Percentiles rank a stretch among this genome's conserved stretches.
Evolutionary conservation across 208 protist species (phyloP).

Genomic region (Tritrichomonas musculus): DNA sequence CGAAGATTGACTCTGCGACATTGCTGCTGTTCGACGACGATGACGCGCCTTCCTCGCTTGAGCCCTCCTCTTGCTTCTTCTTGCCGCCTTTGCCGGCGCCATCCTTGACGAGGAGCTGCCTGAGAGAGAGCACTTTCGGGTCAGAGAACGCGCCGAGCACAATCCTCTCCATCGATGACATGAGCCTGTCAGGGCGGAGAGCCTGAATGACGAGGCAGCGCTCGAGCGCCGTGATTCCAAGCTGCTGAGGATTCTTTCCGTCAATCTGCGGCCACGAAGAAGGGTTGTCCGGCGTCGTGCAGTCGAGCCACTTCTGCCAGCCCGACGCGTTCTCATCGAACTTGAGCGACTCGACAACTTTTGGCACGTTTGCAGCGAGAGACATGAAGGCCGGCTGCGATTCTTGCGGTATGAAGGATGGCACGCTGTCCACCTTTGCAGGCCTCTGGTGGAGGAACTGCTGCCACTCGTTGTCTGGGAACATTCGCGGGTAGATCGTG

Average conservation of each 20-base stretch:
- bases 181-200: background rate
- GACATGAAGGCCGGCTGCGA: background rate
- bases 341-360: background rate
- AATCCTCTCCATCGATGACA: background rate
- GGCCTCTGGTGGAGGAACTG: background rate
- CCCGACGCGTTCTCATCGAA: background rate
- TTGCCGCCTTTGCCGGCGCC: too few relatives aligned
- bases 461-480: background rate
- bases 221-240: background rate
- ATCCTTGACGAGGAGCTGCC: background rate
- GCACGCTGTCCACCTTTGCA: background rate
- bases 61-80: too few relatives aligned
- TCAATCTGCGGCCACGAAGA: background rate
- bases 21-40: too few relatives aligned
- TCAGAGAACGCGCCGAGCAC: background rate
- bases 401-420: background rate
- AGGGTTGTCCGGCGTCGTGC: background rate
- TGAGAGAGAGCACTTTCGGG: background rate
- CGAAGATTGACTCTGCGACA: conserved; percentile 58
- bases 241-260: background rate
- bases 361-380: background rate
- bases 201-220: background rate
- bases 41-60: too few relatives aligned
- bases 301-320: background rate
- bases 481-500: background rate